These are phyloP conservation scores for Dispira parvispora DNA, from an alignment of 192 early-diverging fungal species.

Conservation along the genomic window DNA sequence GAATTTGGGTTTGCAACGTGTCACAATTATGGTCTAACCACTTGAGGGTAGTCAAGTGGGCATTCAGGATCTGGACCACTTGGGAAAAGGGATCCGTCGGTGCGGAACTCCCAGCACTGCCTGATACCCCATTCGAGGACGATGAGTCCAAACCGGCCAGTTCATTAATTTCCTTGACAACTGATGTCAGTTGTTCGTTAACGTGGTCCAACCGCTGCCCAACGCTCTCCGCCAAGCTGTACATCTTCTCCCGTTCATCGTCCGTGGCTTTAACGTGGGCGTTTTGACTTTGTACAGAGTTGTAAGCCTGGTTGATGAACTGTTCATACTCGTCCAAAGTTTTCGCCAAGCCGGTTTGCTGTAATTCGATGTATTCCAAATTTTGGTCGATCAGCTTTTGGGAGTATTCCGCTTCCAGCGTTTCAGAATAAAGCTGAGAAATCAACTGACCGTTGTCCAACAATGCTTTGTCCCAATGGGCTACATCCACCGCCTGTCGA, in stretches of 20 bases:
- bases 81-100: conserved; percentile 41
- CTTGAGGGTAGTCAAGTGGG: conserved; percentile 77
- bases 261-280: conserved; percentile 37
- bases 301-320: conserved; percentile 34
- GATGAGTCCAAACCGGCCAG: conserved; percentile 15
- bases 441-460: conserved; percentile 74
- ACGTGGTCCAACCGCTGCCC: conserved; percentile 81
- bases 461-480: conserved; percentile 69
- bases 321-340: conserved; percentile 68
- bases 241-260: conserved; percentile 71
- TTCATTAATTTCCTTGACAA: conserved; percentile 80
- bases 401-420: conserved; percentile 50
- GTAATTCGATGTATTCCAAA: conserved; percentile 71
- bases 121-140: conserved; percentile 10
- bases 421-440: conserved; percentile 52
- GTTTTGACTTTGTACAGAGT: conserved; percentile 20
- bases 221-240: conserved; percentile 68
- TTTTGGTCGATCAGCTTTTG: conserved; percentile 72
- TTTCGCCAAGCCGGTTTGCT: conserved; percentile 64
- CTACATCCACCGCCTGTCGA: conserved; percentile 63
- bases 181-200: conserved; percentile 48
- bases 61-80: conserved; percentile 80
- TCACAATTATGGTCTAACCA: conserved; percentile 61
- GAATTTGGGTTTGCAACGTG: not conserved
- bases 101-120: conserved; percentile 13